Evolutionary conservation across 2,329 filamentous ascomycete species (phyloP).

Genomic region (Aureobasidium sp.): DNA sequence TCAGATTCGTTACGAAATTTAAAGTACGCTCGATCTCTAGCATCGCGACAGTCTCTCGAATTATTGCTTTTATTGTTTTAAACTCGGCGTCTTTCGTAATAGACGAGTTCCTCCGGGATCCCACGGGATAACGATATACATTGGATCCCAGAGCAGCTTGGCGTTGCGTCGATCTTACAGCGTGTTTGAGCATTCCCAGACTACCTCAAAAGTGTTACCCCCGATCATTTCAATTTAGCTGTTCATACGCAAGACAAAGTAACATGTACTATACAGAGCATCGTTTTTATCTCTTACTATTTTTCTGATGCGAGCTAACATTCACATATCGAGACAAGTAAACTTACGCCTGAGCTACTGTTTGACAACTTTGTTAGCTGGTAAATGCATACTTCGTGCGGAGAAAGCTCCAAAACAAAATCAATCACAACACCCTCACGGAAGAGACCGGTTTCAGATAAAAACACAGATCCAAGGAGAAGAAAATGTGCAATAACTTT

Average conservation of each 20-base stretch:
- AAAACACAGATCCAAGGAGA: background rate
- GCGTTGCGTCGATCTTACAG: background rate
- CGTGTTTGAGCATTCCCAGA: background rate
- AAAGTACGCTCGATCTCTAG: background rate
- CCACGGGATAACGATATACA: background rate
- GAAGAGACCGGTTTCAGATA: background rate
- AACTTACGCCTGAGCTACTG: background rate
- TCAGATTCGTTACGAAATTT: background rate
- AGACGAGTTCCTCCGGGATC: background rate
- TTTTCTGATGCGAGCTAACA: background rate
- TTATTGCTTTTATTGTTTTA: background rate
- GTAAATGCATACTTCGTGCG: background rate
- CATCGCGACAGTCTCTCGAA: background rate
- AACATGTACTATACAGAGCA: background rate
- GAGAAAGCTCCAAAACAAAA: background rate
- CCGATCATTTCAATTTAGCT: background rate
- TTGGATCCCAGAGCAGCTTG: background rate
- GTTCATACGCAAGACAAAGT: background rate
- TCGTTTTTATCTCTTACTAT: background rate
- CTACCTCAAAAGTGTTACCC: background rate
- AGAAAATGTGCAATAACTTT: constrained; percentile 3
- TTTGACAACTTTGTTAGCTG: background rate
- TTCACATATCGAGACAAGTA: background rate
- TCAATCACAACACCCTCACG: background rate
- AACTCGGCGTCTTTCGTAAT: background rate